A percentile compares a stretch with the other conserved stretches of the same genome.
phyloP scores from a whole-genome alignment of 108 stramenopile genomes.

The Conticribra weissflogii region DNA sequence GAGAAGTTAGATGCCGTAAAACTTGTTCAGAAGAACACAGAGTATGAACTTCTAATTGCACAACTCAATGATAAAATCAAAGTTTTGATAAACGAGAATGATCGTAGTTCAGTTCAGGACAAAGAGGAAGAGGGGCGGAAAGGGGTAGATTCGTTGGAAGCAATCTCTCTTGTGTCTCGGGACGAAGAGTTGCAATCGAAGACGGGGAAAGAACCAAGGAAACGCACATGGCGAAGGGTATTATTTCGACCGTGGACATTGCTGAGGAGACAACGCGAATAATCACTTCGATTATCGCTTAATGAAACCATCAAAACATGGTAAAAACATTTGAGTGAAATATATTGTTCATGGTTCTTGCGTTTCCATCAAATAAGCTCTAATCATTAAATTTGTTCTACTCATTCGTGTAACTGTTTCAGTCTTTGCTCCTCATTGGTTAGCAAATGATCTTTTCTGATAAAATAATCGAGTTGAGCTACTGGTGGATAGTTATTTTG shows the following conservation, averaged over 20 bases:
- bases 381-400: too few relatives aligned
- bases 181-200: background rate
- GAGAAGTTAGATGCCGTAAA: background rate
- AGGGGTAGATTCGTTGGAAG: background rate
- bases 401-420: too few relatives aligned
- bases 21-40: conserved; percentile 1
- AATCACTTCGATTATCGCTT: too few relatives aligned
- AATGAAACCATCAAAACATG: too few relatives aligned
- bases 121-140: background rate
- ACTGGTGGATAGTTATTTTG: too few relatives aligned
- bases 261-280: conserved; percentile 3
- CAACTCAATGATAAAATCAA: conserved; percentile 14
- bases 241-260: conserved; percentile 25
- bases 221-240: conserved; percentile 7
- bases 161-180: background rate
- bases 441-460: too few relatives aligned
- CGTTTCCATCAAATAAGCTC: too few relatives aligned
- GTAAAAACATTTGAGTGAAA: too few relatives aligned
- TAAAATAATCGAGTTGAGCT: too few relatives aligned
- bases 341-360: too few relatives aligned
- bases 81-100: conserved; percentile 2
- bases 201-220: background rate
- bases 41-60: conserved; percentile 6
- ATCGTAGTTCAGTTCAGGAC: conserved; percentile 3
- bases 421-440: too few relatives aligned